These are phyloP conservation scores for Aspergillus sp. DNA, from an alignment of 2,329 filamentous ascomycete species.

Conservation along the genomic window DNA sequence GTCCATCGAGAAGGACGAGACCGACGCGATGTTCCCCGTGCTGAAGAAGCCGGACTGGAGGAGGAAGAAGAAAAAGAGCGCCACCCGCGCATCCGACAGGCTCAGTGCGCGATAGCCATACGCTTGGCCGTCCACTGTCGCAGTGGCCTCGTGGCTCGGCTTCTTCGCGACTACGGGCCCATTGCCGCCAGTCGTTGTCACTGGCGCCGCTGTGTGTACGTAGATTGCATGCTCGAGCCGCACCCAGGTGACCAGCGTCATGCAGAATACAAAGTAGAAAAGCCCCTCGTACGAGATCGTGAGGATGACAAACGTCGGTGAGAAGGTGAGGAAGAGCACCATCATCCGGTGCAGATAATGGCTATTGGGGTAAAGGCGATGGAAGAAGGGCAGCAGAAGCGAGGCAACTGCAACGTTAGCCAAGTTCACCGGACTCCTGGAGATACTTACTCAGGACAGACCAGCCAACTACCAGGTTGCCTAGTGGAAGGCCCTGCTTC, in stretches of 20 bases:
- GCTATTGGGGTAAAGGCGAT: slow-evolving; percentile 67
- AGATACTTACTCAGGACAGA: slow-evolving; percentile 56
- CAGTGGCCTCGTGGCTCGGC: slow-evolving; percentile 22
- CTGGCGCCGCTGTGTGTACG: slow-evolving; percentile 24
- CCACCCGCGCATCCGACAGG: slow-evolving; percentile 75
- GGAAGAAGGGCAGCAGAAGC: slow-evolving; percentile 68
- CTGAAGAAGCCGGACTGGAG: slow-evolving; percentile 95
- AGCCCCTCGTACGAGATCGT: slow-evolving; percentile 96
- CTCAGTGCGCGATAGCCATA: slow-evolving; percentile 56
- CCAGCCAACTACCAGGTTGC: slow-evolving; percentile 85
- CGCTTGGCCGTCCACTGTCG: slow-evolving; percentile 22
- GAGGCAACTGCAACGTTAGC: slow-evolving; percentile 52
- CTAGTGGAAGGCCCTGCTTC: slow-evolving; percentile 71
- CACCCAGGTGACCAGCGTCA: slow-evolving; percentile 78
- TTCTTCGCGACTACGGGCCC: slow-evolving; percentile 18
- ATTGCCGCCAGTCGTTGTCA: slow-evolving; percentile 3
- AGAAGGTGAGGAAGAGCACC: slow-evolving; percentile 84
- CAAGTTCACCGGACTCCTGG: too few relatives aligned
- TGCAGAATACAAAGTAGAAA: slow-evolving; percentile 85
- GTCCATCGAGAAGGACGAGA: slow-evolving; percentile 89
- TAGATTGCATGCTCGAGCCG: slow-evolving; percentile 76
- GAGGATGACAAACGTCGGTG: slow-evolving; percentile 87
- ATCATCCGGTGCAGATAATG: slow-evolving; percentile 86
- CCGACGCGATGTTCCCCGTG: slow-evolving; percentile 88
- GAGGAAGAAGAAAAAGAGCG: slow-evolving; percentile 89